Percentiles rank a stretch among this genome's conserved stretches.
These are phyloP conservation scores for Spizellomyces punctatus DNA, from an alignment of 192 early-diverging fungal genomes.

Conservation along the genomic window DNA sequence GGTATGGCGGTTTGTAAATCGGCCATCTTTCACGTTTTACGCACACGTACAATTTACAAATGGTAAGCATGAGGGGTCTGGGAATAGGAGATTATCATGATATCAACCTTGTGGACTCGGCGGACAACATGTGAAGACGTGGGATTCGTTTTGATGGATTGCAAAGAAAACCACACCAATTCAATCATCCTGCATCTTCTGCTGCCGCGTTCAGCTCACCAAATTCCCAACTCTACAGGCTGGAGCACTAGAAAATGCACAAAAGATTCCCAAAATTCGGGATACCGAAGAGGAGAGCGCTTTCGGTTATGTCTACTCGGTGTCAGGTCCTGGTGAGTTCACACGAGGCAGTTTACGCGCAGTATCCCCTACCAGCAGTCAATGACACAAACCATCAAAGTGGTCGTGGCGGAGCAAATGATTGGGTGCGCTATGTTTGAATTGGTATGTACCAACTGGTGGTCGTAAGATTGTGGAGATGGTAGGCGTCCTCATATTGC, in stretches of 20 bases:
- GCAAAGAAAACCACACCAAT: too few species aligned
- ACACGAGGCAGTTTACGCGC: neutral
- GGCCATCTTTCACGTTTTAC: too few species aligned
- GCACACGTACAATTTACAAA: too few species aligned
- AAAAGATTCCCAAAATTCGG: constrained; percentile 80
- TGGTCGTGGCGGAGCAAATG: constrained; percentile 99
- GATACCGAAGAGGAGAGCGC: constrained; percentile 83
- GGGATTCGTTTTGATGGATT: too few species aligned
- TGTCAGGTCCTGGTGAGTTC: constrained; percentile 92
- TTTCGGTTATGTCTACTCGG: constrained; percentile 92
- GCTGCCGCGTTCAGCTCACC: too few species aligned
- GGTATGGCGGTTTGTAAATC: too few species aligned
- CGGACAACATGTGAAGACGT: too few species aligned
- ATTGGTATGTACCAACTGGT: constrained; percentile 66
- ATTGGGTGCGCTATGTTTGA: constrained; percentile 96
- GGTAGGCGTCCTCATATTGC: neutral
- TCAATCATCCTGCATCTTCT: too few species aligned
- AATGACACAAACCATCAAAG: constrained; percentile 41
- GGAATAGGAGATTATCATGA: too few species aligned
- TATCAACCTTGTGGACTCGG: too few species aligned
- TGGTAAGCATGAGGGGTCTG: too few species aligned
- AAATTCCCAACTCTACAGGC: constrained; percentile 31
- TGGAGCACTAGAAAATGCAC: constrained; percentile 88
- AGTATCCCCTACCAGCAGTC: neutral
- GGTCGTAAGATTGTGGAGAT: neutral